Evolutionary conservation across 139 green algal species (phyloP).

Genomic region (Diplosphaera chodatii): DNA sequence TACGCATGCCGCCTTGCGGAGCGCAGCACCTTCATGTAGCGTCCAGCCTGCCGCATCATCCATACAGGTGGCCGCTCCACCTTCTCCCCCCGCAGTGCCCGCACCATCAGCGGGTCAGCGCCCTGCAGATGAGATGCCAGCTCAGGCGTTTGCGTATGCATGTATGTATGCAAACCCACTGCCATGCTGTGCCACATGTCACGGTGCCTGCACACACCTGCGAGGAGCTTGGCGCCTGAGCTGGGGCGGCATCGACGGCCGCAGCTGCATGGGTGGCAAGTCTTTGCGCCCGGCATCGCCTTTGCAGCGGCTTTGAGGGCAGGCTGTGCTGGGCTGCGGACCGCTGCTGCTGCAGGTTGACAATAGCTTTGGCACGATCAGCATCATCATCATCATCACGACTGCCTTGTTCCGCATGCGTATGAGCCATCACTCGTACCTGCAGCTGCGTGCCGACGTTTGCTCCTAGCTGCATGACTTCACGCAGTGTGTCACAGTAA

Average conservation of each 20-base stretch:
- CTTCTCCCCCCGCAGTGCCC: slow-evolving; percentile 67
- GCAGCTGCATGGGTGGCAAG: background rate
- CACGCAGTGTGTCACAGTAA: too few species aligned
- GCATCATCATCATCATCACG: too few species aligned
- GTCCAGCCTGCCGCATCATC: slow-evolving; percentile 97
- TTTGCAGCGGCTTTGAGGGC: background rate
- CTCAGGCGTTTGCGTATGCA: too few species aligned
- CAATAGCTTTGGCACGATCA: too few species aligned
- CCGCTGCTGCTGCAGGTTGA: background rate
- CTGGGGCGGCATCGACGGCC: background rate
- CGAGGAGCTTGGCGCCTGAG: background rate
- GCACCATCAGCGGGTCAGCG: slow-evolving; percentile 66
- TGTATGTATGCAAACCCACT: too few species aligned
- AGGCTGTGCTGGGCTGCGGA: background rate
- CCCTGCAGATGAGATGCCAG: background rate
- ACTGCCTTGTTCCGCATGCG: too few species aligned
- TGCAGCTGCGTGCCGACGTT: too few species aligned
- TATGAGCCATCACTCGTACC: too few species aligned
- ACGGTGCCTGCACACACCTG: background rate
- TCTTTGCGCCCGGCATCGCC: background rate
- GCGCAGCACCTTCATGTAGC: slow-evolving; percentile 96
- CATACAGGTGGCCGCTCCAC: slow-evolving; percentile 87
- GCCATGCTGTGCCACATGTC: too few species aligned
- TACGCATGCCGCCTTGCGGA: background rate
- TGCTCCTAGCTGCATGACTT: too few species aligned